Conservation (phyloP, 441 rosid genomes). For the Pelargonium citronellum region DNA sequence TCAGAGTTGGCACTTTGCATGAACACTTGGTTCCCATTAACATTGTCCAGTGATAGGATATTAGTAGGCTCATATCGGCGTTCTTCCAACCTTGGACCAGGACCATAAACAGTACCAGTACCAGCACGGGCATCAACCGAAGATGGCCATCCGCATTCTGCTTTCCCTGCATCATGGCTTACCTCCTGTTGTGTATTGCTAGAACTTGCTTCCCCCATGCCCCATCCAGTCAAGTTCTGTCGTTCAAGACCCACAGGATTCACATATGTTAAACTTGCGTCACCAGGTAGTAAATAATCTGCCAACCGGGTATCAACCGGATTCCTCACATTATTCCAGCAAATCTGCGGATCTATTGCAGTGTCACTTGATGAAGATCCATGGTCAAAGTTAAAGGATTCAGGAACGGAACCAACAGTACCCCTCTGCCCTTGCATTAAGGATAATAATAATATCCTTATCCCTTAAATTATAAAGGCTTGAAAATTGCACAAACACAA, state of each 20-base stretch:
- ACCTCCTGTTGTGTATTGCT: conserved; percentile 32
- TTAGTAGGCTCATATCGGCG: conserved; percentile 30
- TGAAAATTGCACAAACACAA: conserved; percentile 4
- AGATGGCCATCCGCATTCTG: conserved; percentile 38
- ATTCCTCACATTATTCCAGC: conserved; percentile 53
- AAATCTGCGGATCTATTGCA: conserved; percentile 50
- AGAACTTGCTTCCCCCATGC: conserved; percentile 51
- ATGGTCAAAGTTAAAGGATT: conserved; percentile 63
- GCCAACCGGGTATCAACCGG: conserved; percentile 39
- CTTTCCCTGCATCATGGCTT: conserved; percentile 31
- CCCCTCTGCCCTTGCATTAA: conserved; percentile 88
- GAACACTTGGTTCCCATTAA: conserved; percentile 28
- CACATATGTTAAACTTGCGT: conserved; percentile 26
- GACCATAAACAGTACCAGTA: conserved; percentile 6
- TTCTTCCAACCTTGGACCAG: conserved; percentile 41
- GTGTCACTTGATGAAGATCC: conserved; percentile 61
- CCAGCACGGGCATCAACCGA: conserved; percentile 24
- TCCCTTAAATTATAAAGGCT: conserved; percentile 1
- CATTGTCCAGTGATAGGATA: conserved; percentile 29
- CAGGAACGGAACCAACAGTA: conserved; percentile 63
- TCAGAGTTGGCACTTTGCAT: conserved; percentile 33
- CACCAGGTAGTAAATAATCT: conserved; percentile 40
- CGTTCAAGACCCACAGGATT: conserved; percentile 50
- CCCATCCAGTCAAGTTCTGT: conserved; percentile 40
- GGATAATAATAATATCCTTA: conserved; percentile 21